Base-by-base conservation (phyloP, 108 stramenopile species). In the Conticribra weissflogii region DNA sequence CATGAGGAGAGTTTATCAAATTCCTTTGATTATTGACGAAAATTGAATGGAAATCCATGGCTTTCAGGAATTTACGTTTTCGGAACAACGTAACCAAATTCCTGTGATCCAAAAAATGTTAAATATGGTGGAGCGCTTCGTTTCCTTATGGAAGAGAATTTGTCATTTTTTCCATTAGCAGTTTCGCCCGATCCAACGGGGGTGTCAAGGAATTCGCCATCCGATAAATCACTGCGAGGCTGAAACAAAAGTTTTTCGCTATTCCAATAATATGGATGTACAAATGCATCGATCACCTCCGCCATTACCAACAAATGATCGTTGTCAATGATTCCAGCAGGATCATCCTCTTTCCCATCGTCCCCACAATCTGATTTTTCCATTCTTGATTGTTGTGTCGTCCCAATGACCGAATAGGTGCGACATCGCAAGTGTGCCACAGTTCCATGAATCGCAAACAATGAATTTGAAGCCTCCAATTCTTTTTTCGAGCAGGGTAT, bases 101-200 rank as follows among this genome's bases (percentile, higher is more conserved):
- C 79, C 63, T 86, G 86, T 30, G 88, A 84, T 29, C 88, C 88
- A 77, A 86, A 80, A 58, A 89, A 89, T 32, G 84, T 87, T 45
- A 89, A 47, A 60, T 83, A 85, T 2, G 88, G 82, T 25, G 83
- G 65, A 14, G 71, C 65, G 27, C 58, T 7, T 56, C 31, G 19
- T 25, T 54, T 54, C 54, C 30, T 14, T 54, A 22, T 31, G 16
- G 53, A 54, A 15, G 27, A 25, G 12, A 30, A 36, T 32, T n/a
- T n/a, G n/a, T n/a, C n/a, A n/a, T n/a, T n/a, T n/a, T n/a, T n/a
- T n/a, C n/a, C n/a, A n/a, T n/a, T n/a, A n/a, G n/a, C n/a, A n/a
- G n/a, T n/a, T n/a, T n/a, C n/a, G n/a, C n/a, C n/a, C n/a, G n/a
- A n/a, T n/a, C n/a, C n/a, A n/a, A n/a, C n/a, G n/a, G n/a, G n/a